A percentile compares a stretch with the other conserved stretches of the same genome.
Conservation (phyloP, 495 filamentous ascomycete species). For the Aspergillus sclerotioniger region DNA sequence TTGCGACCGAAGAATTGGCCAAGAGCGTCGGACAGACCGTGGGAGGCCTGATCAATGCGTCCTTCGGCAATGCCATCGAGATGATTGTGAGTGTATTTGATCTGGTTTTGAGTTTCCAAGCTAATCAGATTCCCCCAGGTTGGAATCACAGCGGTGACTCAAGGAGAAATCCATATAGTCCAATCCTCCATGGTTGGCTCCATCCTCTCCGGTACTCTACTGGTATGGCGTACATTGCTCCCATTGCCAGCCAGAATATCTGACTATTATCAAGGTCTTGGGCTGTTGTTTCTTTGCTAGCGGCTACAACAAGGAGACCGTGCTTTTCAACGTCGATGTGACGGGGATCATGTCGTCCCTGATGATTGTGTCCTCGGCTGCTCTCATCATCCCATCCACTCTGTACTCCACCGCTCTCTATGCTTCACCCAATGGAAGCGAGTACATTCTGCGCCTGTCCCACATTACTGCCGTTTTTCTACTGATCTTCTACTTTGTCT, state of each 20-base stretch:
- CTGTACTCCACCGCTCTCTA: background rate
- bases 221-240: background rate
- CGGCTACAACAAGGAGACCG: background rate
- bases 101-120: background rate
- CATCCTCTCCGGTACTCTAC: background rate
- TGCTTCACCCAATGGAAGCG: background rate
- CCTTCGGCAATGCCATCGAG: background rate
- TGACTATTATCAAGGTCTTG: background rate
- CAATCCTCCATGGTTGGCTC: background rate
- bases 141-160: background rate
- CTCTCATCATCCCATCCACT: background rate
- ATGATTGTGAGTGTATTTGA: background rate
- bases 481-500: background rate
- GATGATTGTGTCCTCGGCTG: background rate
- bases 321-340: background rate
- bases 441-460: background rate
- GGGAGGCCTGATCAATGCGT: background rate
- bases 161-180: background rate
- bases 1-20: background rate
- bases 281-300: background rate
- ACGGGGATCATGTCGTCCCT: background rate
- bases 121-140: background rate
- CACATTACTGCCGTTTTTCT: background rate
- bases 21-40: background rate
- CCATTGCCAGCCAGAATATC: background rate